Evolutionary conservation across 352 stramenopile species (phyloP).

Genomic region (Globisporangium paroecandrum): DNA sequence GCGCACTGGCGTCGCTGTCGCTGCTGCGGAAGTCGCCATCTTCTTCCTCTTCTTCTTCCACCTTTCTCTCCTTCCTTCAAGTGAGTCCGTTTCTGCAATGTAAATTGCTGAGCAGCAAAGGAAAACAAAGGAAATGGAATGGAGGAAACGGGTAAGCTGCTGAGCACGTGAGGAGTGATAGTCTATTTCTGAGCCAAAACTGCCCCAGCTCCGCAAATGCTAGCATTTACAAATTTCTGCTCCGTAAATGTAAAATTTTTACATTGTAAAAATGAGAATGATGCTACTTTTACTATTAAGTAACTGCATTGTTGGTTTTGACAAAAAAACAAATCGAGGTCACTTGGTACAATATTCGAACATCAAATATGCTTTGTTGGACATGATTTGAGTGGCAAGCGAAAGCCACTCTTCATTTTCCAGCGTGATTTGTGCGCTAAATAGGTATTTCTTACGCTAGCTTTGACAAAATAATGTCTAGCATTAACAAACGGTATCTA

Average conservation of each 20-base stretch:
- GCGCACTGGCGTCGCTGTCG: constrained; percentile 6
- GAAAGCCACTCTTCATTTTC: not conserved
- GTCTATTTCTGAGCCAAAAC: not conserved
- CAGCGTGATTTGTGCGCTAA: not conserved
- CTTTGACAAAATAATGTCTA: not conserved
- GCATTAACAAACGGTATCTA: not conserved
- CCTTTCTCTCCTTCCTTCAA: not conserved
- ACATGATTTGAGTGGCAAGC: not conserved
- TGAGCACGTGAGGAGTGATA: not conserved
- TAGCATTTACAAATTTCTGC: not conserved
- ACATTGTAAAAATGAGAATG: not conserved
- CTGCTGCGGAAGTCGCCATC: constrained; percentile 10
- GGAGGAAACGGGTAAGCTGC: not conserved
- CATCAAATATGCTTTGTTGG: not conserved
- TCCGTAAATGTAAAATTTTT: not conserved
- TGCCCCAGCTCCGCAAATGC: not conserved
- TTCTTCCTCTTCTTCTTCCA: not conserved
- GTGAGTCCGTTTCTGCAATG: not conserved
- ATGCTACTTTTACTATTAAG: not conserved
- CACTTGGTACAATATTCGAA: too few species aligned
- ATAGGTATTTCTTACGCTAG: not conserved
- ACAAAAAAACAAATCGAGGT: not conserved
- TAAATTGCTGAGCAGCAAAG: not conserved
- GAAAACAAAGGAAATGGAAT: not conserved
- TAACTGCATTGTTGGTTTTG: not conserved